These are phyloP conservation scores for Teunomyces funiuensis DNA, from an alignment of 805 yeast species.

Conservation along the genomic window DNA sequence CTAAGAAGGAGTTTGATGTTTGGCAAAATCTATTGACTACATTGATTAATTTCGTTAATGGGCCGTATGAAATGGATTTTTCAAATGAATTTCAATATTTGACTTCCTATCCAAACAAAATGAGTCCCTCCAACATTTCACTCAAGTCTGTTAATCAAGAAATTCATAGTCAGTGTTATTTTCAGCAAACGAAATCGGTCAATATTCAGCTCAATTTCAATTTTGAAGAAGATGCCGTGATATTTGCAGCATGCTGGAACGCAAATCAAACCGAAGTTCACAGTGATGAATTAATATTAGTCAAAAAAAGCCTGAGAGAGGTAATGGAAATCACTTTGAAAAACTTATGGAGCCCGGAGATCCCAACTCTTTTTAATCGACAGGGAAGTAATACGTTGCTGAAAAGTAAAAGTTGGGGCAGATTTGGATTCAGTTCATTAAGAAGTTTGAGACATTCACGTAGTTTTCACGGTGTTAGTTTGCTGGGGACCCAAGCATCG, in stretches of 20 bases:
- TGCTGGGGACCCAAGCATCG: neutral
- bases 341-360: constrained; percentile 33
- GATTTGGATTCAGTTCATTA: constrained; percentile 5
- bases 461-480: neutral
- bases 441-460: constrained; percentile 5
- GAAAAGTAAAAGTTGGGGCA: constrained; percentile 8
- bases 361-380: constrained; percentile 15
- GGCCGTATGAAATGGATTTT: constrained; percentile 22
- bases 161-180: constrained; percentile 5
- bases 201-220: constrained; percentile 4
- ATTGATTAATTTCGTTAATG: constrained; percentile 26
- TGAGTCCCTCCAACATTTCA: constrained; percentile 20
- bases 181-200: constrained; percentile 4
- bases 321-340: constrained; percentile 24
- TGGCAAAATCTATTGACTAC: constrained; percentile 38
- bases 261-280: neutral
- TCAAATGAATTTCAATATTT: constrained; percentile 9
- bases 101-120: constrained; percentile 14
- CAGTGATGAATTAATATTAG: constrained; percentile 2
- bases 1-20: constrained; percentile 30
- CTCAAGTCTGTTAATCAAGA: constrained; percentile 4
- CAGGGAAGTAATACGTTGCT: constrained; percentile 8
- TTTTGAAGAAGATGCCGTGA: neutral
- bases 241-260: neutral
- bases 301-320: constrained; percentile 13